Conservation (phyloP, 345 rosid species). For the Pelargonium nanum region DNA sequence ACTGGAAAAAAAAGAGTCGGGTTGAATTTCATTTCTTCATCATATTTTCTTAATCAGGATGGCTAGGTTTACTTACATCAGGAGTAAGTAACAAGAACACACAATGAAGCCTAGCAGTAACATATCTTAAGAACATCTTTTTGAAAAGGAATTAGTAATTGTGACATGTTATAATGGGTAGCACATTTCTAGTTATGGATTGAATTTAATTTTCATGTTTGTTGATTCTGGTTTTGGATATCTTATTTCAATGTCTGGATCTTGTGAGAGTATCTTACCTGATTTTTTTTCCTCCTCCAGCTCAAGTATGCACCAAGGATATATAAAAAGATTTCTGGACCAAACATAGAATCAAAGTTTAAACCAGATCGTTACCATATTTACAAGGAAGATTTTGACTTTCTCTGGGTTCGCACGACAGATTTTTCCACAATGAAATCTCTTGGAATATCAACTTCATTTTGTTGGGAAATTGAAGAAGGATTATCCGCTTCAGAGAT, state of each 20-base stretch:
- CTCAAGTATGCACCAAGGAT: slow-evolving; percentile 61
- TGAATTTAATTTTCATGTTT: neutral
- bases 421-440: slow-evolving; percentile 62
- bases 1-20: too few species aligned
- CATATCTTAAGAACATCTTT: neutral
- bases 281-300: slow-evolving; percentile 26
- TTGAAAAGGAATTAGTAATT: too few species aligned
- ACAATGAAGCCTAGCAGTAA: neutral
- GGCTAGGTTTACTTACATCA: neutral
- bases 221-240: too few species aligned
- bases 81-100: neutral
- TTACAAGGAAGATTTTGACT: slow-evolving; percentile 81
- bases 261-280: neutral
- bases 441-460: slow-evolving; percentile 54
- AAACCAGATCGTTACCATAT: slow-evolving; percentile 47
- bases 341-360: slow-evolving; percentile 43
- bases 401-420: slow-evolving; percentile 74
- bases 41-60: neutral
- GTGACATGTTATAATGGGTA: too few species aligned
- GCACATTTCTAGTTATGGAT: neutral
- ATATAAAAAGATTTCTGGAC: slow-evolving; percentile 52
- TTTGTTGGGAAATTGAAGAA: slow-evolving; percentile 45
- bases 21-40: too few species aligned
- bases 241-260: neutral
- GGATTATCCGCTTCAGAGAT: slow-evolving; percentile 32